phyloP scores from a whole-genome alignment of 2,329 filamentous ascomycete genomes.

The Dendryphion nanum region DNA sequence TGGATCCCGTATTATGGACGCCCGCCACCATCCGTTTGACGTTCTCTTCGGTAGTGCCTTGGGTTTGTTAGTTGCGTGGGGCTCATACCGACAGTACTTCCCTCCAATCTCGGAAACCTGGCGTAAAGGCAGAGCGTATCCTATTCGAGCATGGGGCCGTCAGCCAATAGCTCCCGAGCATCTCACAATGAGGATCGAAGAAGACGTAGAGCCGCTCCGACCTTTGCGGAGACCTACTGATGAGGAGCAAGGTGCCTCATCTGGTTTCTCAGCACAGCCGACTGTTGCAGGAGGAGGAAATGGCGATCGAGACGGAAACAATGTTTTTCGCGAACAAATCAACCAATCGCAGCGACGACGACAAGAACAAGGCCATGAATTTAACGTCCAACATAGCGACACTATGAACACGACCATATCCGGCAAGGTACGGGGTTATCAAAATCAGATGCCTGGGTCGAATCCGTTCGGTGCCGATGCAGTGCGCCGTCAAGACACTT shows the following conservation, averaged over 20 bases:
- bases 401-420: slow-evolving; percentile 29
- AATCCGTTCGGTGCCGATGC: slow-evolving; percentile 31
- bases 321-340: slow-evolving; percentile 41
- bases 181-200: slow-evolving; percentile 23
- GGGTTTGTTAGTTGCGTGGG: slow-evolving; percentile 53
- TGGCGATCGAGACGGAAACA: slow-evolving; percentile 19
- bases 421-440: slow-evolving; percentile 31
- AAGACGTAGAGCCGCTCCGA: slow-evolving; percentile 32
- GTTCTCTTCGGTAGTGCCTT: slow-evolving; percentile 56
- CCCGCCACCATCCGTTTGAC: slow-evolving; percentile 61
- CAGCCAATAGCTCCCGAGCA: slow-evolving; percentile 37
- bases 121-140: slow-evolving; percentile 59
- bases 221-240: slow-evolving; percentile 25
- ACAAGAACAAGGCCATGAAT: slow-evolving; percentile 22
- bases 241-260: slow-evolving; percentile 31
- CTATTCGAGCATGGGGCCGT: slow-evolving; percentile 58
- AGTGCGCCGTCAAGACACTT: slow-evolving; percentile 30
- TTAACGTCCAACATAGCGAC: slow-evolving; percentile 28
- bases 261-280: slow-evolving; percentile 27
- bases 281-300: slow-evolving; percentile 16
- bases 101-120: slow-evolving; percentile 55
- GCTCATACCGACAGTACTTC: slow-evolving; percentile 60
- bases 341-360: slow-evolving; percentile 36
- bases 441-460: slow-evolving; percentile 28
- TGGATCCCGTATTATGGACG: slow-evolving; percentile 61